Evolutionary conservation across 2,329 filamentous ascomycete genomes (phyloP).

Genomic region (Chalaropsis ovoidea): DNA sequence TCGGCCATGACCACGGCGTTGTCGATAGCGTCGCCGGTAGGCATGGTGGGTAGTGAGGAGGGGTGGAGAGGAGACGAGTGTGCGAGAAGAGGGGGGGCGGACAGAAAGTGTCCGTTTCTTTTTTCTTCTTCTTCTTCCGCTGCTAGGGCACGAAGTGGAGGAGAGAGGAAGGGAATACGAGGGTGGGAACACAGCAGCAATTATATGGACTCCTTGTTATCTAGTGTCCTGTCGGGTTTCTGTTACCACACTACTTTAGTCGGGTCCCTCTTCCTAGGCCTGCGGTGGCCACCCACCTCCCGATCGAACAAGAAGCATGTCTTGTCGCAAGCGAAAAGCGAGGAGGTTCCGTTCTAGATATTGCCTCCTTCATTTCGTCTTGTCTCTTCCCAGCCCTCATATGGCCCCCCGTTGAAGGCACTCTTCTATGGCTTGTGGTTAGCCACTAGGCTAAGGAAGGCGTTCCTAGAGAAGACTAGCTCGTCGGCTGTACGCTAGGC

Average conservation of each 20-base stretch:
- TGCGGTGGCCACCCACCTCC: not conserved
- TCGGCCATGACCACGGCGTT: constrained; percentile 32
- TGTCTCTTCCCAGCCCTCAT: not conserved
- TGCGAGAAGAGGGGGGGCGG: not conserved
- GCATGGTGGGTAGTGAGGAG: constrained; percentile 27
- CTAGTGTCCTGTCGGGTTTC: not conserved
- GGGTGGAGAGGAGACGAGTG: not conserved
- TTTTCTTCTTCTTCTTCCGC: not conserved
- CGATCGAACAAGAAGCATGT: not conserved
- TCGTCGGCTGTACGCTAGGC: not conserved
- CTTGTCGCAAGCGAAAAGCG: too few species aligned
- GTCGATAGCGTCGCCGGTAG: constrained; percentile 32
- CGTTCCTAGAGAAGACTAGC: not conserved
- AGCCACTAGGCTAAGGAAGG: not conserved
- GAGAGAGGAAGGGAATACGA: not conserved
- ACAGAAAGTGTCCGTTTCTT: not conserved
- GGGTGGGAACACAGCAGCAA: not conserved
- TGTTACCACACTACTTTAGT: constrained; percentile 3
- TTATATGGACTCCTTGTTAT: not conserved
- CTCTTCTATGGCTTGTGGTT: not conserved
- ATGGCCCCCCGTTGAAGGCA: too few species aligned
- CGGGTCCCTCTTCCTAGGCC: not conserved
- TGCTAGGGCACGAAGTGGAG: not conserved
- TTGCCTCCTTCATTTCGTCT: not conserved
- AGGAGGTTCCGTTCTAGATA: too few species aligned